A percentile compares a stretch with the other conserved stretches of the same genome.
Conservation (phyloP, 352 stramenopile species). For the Globisporangium viniferum region DNA sequence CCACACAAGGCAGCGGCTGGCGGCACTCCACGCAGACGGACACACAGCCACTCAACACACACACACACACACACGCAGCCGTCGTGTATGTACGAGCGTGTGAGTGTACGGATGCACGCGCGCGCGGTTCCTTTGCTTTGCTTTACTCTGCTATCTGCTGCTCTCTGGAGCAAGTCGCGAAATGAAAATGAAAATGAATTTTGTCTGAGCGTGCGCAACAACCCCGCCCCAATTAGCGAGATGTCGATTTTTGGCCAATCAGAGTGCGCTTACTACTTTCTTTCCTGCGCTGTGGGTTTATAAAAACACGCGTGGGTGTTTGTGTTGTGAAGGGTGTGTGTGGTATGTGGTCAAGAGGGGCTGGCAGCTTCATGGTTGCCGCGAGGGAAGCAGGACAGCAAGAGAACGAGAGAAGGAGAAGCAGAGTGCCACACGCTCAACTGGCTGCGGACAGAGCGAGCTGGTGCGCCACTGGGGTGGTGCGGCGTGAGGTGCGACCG, state of each 20-base stretch:
- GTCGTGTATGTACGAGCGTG: neutral
- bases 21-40: neutral
- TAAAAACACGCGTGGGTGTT: neutral
- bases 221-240: neutral
- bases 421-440: neutral
- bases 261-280: neutral
- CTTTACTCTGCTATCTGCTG: neutral
- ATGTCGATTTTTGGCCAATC: constrained; percentile 1
- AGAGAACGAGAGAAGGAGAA: neutral
- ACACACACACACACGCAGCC: neutral
- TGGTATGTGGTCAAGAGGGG: neutral
- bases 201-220: neutral
- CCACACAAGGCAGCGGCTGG: neutral
- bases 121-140: neutral
- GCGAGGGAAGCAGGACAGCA: too few species aligned
- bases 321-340: neutral
- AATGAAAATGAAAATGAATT: constrained; percentile 4
- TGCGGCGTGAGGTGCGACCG: neutral
- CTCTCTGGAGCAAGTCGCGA: neutral
- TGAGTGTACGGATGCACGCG: neutral
- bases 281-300: neutral
- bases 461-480: neutral
- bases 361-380: neutral
- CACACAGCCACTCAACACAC: neutral
- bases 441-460: neutral